Evolutionary conservation across 225 moss, liverwort and hornwort genomes (phyloP).

Genomic region (Asterella californica): DNA sequence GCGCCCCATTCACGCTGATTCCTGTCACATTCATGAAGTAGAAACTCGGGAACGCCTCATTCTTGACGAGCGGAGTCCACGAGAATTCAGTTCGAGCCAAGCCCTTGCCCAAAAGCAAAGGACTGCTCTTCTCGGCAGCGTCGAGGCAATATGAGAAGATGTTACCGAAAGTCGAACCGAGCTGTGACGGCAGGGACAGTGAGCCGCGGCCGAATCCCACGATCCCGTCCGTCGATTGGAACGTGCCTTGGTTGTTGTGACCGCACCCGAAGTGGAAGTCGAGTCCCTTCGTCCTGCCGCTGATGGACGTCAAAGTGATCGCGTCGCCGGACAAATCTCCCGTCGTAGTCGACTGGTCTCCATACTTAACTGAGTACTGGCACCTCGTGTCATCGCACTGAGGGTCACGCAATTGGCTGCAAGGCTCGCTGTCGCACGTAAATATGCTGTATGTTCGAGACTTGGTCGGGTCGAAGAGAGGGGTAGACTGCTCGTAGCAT

Average conservation of each 20-base stretch:
- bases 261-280: slow-evolving; percentile 41
- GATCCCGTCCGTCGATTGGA: slow-evolving; percentile 27
- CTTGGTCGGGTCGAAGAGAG: slow-evolving; percentile 41
- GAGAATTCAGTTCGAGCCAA: slow-evolving; percentile 5
- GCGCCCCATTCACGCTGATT: slow-evolving; percentile 21
- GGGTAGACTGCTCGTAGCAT: slow-evolving; percentile 50
- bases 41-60: slow-evolving; percentile 6
- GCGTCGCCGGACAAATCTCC: slow-evolving; percentile 31
- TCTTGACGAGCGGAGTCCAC: slow-evolving; percentile 27
- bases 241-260: slow-evolving; percentile 32
- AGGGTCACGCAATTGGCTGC: slow-evolving; percentile 47
- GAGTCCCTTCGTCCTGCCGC: slow-evolving; percentile 7
- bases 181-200: slow-evolving; percentile 37
- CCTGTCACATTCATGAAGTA: slow-evolving; percentile 26
- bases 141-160: slow-evolving; percentile 45
- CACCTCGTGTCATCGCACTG: slow-evolving; percentile 22
- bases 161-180: slow-evolving; percentile 14
- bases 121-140: slow-evolving; percentile 17
- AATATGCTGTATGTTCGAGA: slow-evolving; percentile 49
- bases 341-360: slow-evolving; percentile 31
- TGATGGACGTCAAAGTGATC: slow-evolving; percentile 22
- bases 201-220: slow-evolving; percentile 40
- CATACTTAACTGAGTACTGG: slow-evolving; percentile 34
- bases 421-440: slow-evolving; percentile 17
- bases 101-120: slow-evolving; percentile 24